Percentiles rank a stretch among this genome's conserved stretches.
These are phyloP conservation scores for Stereum hirsutum DNA, from an alignment of 1,284 basidiomycete genomes.

Conservation along the genomic window DNA sequence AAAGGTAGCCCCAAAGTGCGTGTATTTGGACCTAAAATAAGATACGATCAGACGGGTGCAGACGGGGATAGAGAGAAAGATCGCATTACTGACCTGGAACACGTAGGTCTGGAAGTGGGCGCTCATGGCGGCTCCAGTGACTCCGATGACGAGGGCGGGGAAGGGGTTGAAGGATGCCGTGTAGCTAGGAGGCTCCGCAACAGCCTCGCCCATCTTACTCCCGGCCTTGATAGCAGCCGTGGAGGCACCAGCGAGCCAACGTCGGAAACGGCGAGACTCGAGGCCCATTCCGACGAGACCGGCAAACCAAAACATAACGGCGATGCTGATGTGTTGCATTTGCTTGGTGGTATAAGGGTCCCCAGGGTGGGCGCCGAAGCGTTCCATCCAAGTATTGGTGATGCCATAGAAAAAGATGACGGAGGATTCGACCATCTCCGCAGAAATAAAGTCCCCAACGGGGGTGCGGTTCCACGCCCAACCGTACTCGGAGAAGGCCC, in stretches of 20 bases:
- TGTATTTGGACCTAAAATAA: constrained; percentile 72
- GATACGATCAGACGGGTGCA: constrained; percentile 4
- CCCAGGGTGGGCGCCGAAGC: constrained; percentile 75
- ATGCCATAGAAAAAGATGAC: constrained; percentile 88
- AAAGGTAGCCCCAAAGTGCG: constrained; percentile 85
- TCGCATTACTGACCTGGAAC: constrained; percentile 51
- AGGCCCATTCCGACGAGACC: constrained; percentile 87
- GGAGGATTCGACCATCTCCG: constrained; percentile 82
- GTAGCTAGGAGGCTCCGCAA: constrained; percentile 67
- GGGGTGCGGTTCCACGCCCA: constrained; percentile 92
- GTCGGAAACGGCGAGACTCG: constrained; percentile 68
- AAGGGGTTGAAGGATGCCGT: constrained; percentile 87
- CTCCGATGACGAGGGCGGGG: constrained; percentile 87
- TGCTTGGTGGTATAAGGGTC: constrained; percentile 90
- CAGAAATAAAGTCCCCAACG: constrained; percentile 43
- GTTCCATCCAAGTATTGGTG: constrained; percentile 96
- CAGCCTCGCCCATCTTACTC: constrained; percentile 27
- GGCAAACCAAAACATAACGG: constrained; percentile 96
- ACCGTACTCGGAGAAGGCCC: constrained; percentile 79
- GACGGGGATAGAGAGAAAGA: constrained; percentile 1
- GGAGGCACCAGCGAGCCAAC: constrained; percentile 57
- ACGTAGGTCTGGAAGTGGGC: constrained; percentile 87
- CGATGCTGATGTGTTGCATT: constrained; percentile 93
- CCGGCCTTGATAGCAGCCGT: constrained; percentile 32
- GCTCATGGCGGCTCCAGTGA: constrained; percentile 94